Base-by-base conservation (phyloP, 2,329 filamentous ascomycete species). In the Fusarium anthophilum region DNA sequence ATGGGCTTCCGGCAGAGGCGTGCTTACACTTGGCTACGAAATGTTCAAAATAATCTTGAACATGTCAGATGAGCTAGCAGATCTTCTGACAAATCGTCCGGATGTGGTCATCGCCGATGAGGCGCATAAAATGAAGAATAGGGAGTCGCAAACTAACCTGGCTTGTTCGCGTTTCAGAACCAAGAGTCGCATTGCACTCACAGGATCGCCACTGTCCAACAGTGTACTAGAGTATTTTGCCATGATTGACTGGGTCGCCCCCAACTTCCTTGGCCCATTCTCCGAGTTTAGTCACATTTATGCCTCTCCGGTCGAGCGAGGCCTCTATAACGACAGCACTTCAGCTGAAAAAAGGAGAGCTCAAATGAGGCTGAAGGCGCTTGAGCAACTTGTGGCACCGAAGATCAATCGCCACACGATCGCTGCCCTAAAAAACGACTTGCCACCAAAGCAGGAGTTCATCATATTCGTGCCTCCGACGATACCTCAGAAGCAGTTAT, bases 231-330 rank as follows among this genome's bases (percentile, higher is more conserved):
- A 98, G 77, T 97, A 97, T 78, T 94, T 92, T 78, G 85, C 91
- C n/a, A 94, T 97, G 90, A 92, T 98, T 66, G 89, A 95, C 72
- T 98, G 94, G 94, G 91, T 96, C 57, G 91, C 94, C 4, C 93
- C 93, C 1, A 90, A 90, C 30, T 98, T 94, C 79, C 86, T 98
- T 6, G 94, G 94, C 2, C 86, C 89, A 8, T 82, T 87, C 15
- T 77, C 82, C 2, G 92, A 95, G 77, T 98, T 98, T 80, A 87
- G 86, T 26, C 80, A 86, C 1, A 88, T 91, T n/a, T 98, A 92
- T 79, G 88, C 90, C 10, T 87, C 86, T 7, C 93, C 94, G 0
- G 98, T 98, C 72, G 86, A 91, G 61, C 83, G 88, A 17, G 95
- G 95, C 3, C 86, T 95, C 3, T 92, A 89, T 66, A 79, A 82